These are phyloP conservation scores for Ceratocystis alfenasii DNA, from an alignment of 2,329 filamentous ascomycete genomes.

Conservation along the genomic window DNA sequence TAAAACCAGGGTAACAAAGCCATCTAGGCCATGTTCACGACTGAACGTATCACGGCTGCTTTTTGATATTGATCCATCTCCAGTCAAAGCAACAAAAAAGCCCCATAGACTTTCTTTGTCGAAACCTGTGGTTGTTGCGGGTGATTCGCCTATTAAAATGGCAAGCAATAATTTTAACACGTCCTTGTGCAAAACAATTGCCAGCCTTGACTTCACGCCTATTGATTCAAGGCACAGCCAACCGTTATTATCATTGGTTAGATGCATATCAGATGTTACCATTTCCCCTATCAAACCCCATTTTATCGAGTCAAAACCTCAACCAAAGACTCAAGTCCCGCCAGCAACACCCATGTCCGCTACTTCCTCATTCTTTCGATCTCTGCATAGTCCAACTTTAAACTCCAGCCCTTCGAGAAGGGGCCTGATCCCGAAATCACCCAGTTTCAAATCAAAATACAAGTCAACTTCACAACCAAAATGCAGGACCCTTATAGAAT, in stretches of 20 bases:
- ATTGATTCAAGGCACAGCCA: background rate
- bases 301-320: background rate
- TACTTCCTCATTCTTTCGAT: background rate
- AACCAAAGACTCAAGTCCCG: background rate
- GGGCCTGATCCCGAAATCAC: background rate
- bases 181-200: background rate
- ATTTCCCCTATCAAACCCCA: background rate
- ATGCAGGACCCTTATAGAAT: background rate
- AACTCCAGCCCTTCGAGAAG: background rate
- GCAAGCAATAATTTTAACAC: background rate
- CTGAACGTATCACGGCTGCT: background rate
- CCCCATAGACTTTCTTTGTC: background rate
- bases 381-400: background rate
- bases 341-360: background rate
- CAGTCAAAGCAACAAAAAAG: background rate
- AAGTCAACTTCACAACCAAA: background rate
- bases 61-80: background rate
- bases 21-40: background rate
- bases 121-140: background rate
- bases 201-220: background rate
- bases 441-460: background rate
- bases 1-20: background rate
- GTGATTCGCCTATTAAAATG: background rate
- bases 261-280: background rate
- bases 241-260: background rate